Base-by-base conservation (phyloP, 225 moss, liverwort and hornwort genomes). In the Polytrichum commune region DNA sequence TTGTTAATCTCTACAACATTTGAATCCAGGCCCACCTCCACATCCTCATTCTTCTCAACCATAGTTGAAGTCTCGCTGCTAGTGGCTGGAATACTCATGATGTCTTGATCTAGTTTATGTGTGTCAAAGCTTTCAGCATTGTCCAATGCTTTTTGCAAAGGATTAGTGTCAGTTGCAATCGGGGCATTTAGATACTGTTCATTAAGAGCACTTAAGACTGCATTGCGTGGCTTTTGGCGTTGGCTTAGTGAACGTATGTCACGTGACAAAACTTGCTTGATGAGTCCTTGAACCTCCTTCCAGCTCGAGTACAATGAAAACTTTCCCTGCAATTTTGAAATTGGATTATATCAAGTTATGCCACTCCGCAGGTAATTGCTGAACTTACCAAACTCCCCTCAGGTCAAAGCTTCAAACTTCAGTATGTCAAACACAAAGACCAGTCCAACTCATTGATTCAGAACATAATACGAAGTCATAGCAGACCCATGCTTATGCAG, bases 231-330 rank as follows among this genome's bases (percentile, higher is more conserved):
- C 57, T 91, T 90, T 64, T 90, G 92, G 25, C 97, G 84, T 74
- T 97, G 94, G 73, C 82, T 90, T 64, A 97, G 74, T 18, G 97
- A 97, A 24, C 97, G 90, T 29, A 97, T 97, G 77, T 97, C 97
- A 69, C 94, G 88, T 7, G 94, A 92, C 30, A 97, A 75, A 62
- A 97, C 89, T 85, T 97, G 94, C 83, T 81, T 79, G 33, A 90
- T 60, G 5, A 97, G 85, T 69, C 67, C 89, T 69, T 91, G 83
- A 62, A 97, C 62, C 57, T 88, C 92, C 53, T 75, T 80, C 54
- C 83, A 83, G 60, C 80, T 92, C 5, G 90, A 87, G 74, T 97
- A 97, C 27, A 94, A 55, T 46, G 96, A 93, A 25, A 84, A 72
- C 69, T 91, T 97, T 25, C 93, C 96, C 92, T 97, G 82, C 32